Evolutionary conservation across 1,139 yeast species (phyloP).

Genomic region (Debaryomycetaceae sp.): DNA sequence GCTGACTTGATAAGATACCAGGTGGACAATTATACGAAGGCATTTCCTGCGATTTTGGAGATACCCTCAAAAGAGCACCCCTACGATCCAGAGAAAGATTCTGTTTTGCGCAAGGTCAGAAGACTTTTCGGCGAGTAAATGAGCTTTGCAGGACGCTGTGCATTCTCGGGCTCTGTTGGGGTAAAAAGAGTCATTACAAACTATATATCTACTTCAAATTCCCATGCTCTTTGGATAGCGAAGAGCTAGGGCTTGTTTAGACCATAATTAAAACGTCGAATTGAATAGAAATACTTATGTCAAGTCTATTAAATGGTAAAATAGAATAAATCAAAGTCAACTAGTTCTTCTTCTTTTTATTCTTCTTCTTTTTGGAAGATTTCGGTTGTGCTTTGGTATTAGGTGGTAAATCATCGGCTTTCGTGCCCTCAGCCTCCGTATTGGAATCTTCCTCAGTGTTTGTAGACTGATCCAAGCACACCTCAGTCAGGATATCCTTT

Average conservation of each 20-base stretch:
- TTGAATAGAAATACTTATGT: not conserved
- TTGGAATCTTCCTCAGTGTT: not conserved
- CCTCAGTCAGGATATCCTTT: not conserved
- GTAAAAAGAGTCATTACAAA: conserved; percentile 1
- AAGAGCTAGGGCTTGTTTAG: not conserved
- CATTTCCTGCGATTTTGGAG: conserved; percentile 95
- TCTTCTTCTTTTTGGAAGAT: conserved; percentile 9
- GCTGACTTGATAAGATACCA: conserved; percentile 85
- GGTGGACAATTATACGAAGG: conserved; percentile 81
- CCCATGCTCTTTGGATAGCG: not conserved
- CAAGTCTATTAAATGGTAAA: not conserved
- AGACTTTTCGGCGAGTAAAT: conserved; percentile 84
- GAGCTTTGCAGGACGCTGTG: not conserved
- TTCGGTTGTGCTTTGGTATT: conserved; percentile 3
- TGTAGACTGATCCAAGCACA: not conserved
- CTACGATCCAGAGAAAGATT: conserved; percentile 96
- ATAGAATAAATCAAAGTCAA: not conserved
- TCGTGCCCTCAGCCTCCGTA: not conserved
- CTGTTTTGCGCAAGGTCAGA: conserved; percentile 89
- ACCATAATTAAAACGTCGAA: not conserved
- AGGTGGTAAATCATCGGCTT: not conserved
- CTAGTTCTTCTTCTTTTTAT: conserved; percentile 7
- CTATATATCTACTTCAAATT: conserved; percentile 1
- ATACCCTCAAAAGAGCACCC: conserved; percentile 99
- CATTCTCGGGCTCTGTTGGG: not conserved